Evolutionary conservation across 1,284 basidiomycete species (phyloP), one percentile per base, ranked within the genome.

Genomic region (Boletus mariae): DNA sequence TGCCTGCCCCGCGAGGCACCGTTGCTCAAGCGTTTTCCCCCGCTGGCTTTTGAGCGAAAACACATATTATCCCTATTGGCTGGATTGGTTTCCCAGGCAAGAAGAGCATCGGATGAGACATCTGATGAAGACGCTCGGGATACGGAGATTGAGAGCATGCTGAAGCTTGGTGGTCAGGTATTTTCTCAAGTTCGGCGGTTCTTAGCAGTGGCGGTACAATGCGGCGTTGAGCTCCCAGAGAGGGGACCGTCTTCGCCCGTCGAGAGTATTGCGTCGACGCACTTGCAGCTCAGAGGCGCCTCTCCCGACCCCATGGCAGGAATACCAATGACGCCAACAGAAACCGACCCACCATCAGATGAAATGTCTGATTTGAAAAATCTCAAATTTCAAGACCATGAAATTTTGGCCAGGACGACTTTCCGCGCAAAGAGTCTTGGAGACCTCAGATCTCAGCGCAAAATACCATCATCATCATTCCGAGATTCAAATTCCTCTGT

Each of bases 1-100:
- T 97, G 94, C 58, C 77, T 98, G 26, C 85, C 85, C 34, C 88
- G 92, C 53, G 92, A 96, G 57, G 88, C 92, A 1, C 76, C 79
- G 0, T 72, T 90, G 12, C 79, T 98, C 31, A 80, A 80, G 52
- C 76, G 77, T 26, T 84, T 85, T 62, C 82, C 89, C 0, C 60
- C 77, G 2, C 78, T 98, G 25, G 84, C 83, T 3, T 80, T 84
- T 53, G 88, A 93, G 65, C 83, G 95, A 47, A 91, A 92, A 65
- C 80, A 83, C 42, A 87, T 99, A 50, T 75, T 98, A 29, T 83
- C 87, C 0, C 84, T 90, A 54, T 79, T 99, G 31, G 91, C 91
- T 6, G 80, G 83, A 15, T 80, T 99, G 38, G 95, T 98, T 7
- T 80, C 86, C 0, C 88, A 94, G 64, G 86, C 94, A 8, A 87